Percentiles rank a stretch among this genome's conserved stretches.
These are phyloP conservation scores for Psilocybe mexicana DNA, from an alignment of 1,284 basidiomycete species.

Conservation along the genomic window DNA sequence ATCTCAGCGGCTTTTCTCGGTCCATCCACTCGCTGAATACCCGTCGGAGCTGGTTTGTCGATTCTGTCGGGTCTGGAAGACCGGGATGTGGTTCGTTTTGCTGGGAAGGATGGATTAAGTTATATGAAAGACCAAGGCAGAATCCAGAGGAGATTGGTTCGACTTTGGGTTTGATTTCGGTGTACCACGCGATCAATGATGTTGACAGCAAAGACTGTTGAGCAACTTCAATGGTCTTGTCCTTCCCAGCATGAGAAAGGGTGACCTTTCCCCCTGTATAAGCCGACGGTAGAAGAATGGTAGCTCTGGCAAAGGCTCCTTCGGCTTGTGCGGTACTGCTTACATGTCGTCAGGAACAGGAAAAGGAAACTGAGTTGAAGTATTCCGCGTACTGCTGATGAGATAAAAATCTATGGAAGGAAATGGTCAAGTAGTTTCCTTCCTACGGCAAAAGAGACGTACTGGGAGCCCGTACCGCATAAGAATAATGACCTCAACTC, in stretches of 20 bases:
- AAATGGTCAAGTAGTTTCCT: not conserved
- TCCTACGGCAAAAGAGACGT: conserved; percentile 20
- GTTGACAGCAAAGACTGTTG: conserved; percentile 30
- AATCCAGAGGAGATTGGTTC: conserved; percentile 45
- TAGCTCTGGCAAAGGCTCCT: conserved; percentile 47
- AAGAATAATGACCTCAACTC: conserved; percentile 47
- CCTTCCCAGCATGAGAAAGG: conserved; percentile 35
- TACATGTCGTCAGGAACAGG: not conserved
- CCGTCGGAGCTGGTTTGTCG: conserved; percentile 20
- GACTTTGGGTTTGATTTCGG: conserved; percentile 46
- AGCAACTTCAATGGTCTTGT: conserved; percentile 34
- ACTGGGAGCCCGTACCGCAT: conserved; percentile 48
- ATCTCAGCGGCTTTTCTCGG: conserved; percentile 1
- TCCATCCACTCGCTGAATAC: conserved; percentile 34
- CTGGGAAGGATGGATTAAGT: conserved; percentile 36
- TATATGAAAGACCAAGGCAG: conserved; percentile 47
- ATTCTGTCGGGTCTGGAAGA: conserved; percentile 21
- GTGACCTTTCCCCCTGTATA: conserved; percentile 44
- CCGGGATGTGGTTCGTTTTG: conserved; percentile 17
- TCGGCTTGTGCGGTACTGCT: conserved; percentile 28
- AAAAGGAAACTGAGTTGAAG: not conserved
- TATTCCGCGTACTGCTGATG: conserved; percentile 29
- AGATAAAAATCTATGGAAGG: conserved; percentile 25
- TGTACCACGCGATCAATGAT: conserved; percentile 48
- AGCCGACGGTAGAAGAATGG: conserved; percentile 44